phyloP scores from a whole-genome alignment of 495 filamentous ascomycete species.

The Achaetomiella virescens region DNA sequence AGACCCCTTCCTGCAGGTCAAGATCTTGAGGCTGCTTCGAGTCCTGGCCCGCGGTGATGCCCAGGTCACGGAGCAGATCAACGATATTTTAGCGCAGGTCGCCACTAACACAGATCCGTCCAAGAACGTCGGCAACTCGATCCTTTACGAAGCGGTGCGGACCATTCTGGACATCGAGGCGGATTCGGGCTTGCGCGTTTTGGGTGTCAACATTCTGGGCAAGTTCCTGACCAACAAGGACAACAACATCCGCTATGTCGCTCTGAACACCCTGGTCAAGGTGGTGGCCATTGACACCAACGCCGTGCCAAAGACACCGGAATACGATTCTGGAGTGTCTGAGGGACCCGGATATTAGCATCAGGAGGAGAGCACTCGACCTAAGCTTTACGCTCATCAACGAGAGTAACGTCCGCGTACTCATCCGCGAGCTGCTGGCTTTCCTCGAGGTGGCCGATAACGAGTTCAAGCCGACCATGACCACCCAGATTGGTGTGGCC shows the following conservation, averaged over 20 bases:
- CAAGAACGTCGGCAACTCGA: slow-evolving; percentile 97
- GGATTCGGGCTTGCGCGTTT: slow-evolving; percentile 83
- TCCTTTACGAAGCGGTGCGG: slow-evolving; percentile 93
- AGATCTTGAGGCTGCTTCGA: slow-evolving; percentile 79
- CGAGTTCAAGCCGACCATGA: slow-evolving; percentile 98
- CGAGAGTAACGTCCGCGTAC: slow-evolving; percentile 85
- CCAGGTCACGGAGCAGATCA: slow-evolving; percentile 91
- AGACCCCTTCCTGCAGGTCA: slow-evolving; percentile 97
- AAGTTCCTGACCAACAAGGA: slow-evolving; percentile 97
- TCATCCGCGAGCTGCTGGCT: slow-evolving; percentile 85
- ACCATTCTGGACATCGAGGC: slow-evolving; percentile 98
- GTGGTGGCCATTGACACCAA: slow-evolving; percentile 97
- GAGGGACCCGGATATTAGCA: slow-evolving; percentile 97
- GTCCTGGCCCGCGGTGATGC: slow-evolving; percentile 82
- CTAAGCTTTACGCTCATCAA: slow-evolving; percentile 98
- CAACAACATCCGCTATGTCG: slow-evolving; percentile 98
- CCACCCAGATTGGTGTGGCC: slow-evolving; percentile 91
- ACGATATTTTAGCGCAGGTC: slow-evolving; percentile 96
- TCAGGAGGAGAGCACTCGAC: slow-evolving; percentile 86
- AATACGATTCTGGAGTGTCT: slow-evolving; percentile 97
- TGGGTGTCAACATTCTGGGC: slow-evolving; percentile 96
- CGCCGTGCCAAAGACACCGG: slow-evolving; percentile 89
- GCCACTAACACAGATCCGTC: slow-evolving; percentile 97
- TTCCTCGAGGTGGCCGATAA: slow-evolving; percentile 96
- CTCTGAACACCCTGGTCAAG: slow-evolving; percentile 94